These are phyloP conservation scores for Saposhnikovia divaricata DNA, from an alignment of 129 eudicot species.

Conservation along the genomic window DNA sequence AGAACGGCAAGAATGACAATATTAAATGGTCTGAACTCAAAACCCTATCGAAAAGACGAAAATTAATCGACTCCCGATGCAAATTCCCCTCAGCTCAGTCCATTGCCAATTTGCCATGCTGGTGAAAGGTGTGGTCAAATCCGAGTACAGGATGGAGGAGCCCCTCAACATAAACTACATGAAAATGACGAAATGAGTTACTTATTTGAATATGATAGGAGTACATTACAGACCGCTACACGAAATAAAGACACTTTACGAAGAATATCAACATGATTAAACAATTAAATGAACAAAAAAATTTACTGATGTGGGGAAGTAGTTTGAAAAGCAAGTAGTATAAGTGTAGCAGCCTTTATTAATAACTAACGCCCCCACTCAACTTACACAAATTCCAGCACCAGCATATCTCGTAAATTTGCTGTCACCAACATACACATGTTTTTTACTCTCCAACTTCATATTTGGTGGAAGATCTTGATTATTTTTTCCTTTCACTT, in stretches of 20 bases:
- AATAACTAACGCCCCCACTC: background rate
- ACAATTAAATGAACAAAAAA: background rate
- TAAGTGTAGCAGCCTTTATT: background rate
- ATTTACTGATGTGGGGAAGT: background rate
- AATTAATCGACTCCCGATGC: background rate
- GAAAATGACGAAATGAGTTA: background rate
- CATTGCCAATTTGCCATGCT: background rate
- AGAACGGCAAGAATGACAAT: no score
- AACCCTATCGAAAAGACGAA: no score
- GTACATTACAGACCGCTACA: background rate
- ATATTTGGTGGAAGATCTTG: background rate
- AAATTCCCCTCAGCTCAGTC: background rate
- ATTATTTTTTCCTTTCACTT: background rate
- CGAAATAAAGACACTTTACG: background rate
- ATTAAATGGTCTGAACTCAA: no score
- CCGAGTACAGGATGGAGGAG: background rate
- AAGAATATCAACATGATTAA: background rate
- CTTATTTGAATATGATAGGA: background rate
- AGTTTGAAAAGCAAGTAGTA: background rate
- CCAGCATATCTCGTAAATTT: background rate
- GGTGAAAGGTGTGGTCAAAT: background rate
- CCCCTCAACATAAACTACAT: background rate
- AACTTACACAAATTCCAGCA: constrained; percentile 1
- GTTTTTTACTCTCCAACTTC: background rate
- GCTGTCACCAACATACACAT: background rate